Conservation (phyloP, 768 basidiomycete genomes). For the Leccinum boreale region DNA sequence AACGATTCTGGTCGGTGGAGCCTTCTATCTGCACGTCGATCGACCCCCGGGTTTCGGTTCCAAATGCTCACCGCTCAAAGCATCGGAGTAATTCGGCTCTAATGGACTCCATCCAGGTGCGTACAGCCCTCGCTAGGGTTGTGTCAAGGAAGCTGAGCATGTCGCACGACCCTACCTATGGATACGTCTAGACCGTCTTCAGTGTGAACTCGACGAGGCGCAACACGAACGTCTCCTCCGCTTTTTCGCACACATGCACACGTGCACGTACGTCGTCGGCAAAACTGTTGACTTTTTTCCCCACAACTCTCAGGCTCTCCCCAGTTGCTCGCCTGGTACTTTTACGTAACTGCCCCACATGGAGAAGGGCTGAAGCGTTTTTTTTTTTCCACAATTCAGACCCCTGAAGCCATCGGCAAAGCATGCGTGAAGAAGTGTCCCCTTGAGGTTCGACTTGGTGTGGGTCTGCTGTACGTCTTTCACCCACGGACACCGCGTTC, state of each 20-base stretch:
- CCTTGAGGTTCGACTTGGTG: neutral
- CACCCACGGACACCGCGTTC: neutral
- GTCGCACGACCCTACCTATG: neutral
- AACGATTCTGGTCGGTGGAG: neutral
- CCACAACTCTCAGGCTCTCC: neutral
- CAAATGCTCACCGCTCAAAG: neutral
- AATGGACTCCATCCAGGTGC: neutral
- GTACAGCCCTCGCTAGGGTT: neutral
- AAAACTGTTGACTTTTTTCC: neutral
- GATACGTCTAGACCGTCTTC: neutral
- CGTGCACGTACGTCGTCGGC: neutral
- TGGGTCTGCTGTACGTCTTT: conserved; percentile 12
- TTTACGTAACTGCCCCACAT: conserved; percentile 5
- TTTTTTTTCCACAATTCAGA: neutral
- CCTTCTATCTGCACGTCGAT: neutral
- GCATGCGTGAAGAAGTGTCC: neutral
- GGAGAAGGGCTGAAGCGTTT: neutral
- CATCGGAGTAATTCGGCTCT: neutral
- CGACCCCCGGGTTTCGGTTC: neutral
- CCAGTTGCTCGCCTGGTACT: neutral
- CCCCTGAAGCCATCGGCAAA: neutral
- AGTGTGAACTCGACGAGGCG: neutral
- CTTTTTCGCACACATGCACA: neutral
- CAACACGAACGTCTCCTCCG: neutral
- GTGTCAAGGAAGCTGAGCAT: neutral